Evolutionary conservation across 495 filamentous ascomycete species (phyloP).

Genomic region (Corynascus novoguineensis): DNA sequence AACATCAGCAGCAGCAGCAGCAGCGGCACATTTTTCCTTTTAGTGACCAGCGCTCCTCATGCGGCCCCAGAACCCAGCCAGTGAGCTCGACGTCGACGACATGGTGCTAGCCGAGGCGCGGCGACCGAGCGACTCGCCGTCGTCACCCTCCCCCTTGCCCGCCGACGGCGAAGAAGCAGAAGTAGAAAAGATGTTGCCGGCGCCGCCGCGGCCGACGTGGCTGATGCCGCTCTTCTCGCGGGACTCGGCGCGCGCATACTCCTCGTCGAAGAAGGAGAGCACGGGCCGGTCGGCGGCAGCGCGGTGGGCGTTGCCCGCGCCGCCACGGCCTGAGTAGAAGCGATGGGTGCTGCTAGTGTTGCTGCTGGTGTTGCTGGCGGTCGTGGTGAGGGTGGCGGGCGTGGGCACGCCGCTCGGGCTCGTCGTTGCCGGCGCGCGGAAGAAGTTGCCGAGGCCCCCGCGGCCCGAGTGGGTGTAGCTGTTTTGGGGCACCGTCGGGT

Average conservation of each 20-base stretch:
- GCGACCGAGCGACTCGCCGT: constrained; percentile 10
- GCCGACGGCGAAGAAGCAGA: constrained; percentile 13
- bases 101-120: constrained; percentile 30
- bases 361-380: constrained; percentile 24
- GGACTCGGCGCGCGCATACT: constrained; percentile 59
- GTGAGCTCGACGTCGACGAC: not conserved
- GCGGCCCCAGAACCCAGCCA: constrained; percentile 22
- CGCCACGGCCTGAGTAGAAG: constrained; percentile 80
- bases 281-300: constrained; percentile 57
- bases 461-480: constrained; percentile 71
- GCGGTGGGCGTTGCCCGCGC: constrained; percentile 85
- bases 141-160: constrained; percentile 1
- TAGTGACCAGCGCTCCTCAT: constrained; percentile 21
- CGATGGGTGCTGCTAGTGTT: constrained; percentile 43
- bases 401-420: constrained; percentile 37
- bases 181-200: constrained; percentile 62
- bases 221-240: constrained; percentile 56
- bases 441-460: constrained; percentile 83
- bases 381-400: constrained; percentile 14
- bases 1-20: too few relatives aligned
- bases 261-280: constrained; percentile 93
- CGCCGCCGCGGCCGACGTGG: constrained; percentile 83
- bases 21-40: not conserved
- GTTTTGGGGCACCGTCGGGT: constrained; percentile 62
- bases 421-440: constrained; percentile 61